A percentile compares a stretch with the other conserved stretches of the same genome.
Evolutionary conservation across 495 filamentous ascomycete species (phyloP).

Genomic region (Neurospora intermedia): DNA sequence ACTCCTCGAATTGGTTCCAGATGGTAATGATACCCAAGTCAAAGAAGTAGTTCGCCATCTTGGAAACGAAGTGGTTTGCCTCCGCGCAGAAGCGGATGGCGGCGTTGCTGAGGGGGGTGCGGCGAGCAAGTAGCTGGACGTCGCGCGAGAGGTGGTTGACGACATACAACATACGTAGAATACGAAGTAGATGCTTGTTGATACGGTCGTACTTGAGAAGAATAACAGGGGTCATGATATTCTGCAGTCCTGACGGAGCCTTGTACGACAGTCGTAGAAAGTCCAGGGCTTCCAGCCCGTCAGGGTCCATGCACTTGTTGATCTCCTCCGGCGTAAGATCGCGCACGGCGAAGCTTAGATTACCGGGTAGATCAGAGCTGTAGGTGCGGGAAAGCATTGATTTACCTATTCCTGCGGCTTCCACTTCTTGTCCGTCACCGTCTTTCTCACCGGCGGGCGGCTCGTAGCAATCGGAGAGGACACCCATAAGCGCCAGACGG

Average conservation of each 20-base stretch:
- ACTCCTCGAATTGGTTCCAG: conserved; percentile 59
- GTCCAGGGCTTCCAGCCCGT: conserved; percentile 75
- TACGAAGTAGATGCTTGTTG: conserved; percentile 66
- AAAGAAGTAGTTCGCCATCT: conserved; percentile 63
- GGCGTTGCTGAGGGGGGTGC: conserved; percentile 22
- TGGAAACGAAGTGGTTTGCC: conserved; percentile 64
- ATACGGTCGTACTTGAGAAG: conserved; percentile 74
- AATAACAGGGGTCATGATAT: conserved; percentile 55
- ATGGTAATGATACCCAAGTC: conserved; percentile 59
- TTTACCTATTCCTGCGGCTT: not conserved
- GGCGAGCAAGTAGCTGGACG: conserved; percentile 8
- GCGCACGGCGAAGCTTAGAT: conserved; percentile 79
- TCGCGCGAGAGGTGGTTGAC: conserved; percentile 57
- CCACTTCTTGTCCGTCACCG: not conserved
- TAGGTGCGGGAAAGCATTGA: conserved; percentile 11
- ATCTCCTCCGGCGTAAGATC: conserved; percentile 67
- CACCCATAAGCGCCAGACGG: conserved; percentile 74
- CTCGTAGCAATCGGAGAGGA: conserved; percentile 65
- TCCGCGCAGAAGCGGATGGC: conserved; percentile 59
- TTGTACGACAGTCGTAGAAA: conserved; percentile 82
- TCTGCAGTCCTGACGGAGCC: conserved; percentile 59
- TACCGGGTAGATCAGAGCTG: conserved; percentile 57
- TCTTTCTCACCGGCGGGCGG: conserved; percentile 5
- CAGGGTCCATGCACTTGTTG: conserved; percentile 64
- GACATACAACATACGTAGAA: conserved; percentile 71